Conservation (phyloP, 768 basidiomycete species). For the Boletus vermiculosoides region DNA sequence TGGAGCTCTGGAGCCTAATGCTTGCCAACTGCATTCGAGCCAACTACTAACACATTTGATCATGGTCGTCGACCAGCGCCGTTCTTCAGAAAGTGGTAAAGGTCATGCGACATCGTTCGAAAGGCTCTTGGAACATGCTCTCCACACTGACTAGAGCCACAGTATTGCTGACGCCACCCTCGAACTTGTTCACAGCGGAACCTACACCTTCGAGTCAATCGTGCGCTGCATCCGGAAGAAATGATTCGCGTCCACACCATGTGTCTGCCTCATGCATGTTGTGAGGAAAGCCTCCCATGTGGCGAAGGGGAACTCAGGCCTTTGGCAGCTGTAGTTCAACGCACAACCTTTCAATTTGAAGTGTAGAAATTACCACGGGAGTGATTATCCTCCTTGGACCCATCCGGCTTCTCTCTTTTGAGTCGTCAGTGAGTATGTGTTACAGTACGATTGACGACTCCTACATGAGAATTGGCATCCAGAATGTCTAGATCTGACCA, state of each 20-base stretch:
- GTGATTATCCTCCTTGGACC: background rate
- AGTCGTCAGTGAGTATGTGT: constrained; percentile 10
- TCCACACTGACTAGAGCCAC: no score
- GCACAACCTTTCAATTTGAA: background rate
- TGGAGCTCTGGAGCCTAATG: no score
- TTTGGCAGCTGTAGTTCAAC: constrained; percentile 1
- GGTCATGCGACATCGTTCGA: background rate
- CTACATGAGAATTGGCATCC: background rate
- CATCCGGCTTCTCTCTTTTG: background rate
- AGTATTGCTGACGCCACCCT: background rate
- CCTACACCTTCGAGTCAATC: background rate
- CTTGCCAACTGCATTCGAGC: no score
- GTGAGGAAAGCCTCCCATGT: constrained; percentile 3
- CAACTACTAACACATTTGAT: no score
- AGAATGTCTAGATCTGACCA: constrained; percentile 23
- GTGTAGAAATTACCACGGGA: background rate
- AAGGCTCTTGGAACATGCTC: no score
- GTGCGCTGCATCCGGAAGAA: background rate
- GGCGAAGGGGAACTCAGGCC: background rate
- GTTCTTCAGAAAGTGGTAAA: no score
- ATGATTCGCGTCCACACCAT: constrained; percentile 6
- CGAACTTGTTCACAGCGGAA: background rate
- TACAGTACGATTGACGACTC: background rate
- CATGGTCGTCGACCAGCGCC: no score
- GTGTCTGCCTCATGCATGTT: constrained; percentile 24